Base-by-base conservation (phyloP, 176 grass and related monocot genomes). In the Stipa capillata region DNA sequence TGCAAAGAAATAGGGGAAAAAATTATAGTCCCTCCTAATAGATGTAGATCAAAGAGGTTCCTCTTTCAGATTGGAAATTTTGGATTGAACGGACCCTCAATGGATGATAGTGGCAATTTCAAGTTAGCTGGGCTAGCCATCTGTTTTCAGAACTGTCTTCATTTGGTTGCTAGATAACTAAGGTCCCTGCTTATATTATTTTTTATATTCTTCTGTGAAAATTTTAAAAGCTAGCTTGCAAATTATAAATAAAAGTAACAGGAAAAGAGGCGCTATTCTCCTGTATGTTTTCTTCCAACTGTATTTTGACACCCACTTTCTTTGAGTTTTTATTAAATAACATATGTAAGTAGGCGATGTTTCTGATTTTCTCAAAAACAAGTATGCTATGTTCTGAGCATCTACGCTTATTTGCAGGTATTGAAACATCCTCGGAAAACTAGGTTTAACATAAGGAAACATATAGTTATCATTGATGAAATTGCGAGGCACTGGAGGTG, bases 391-490 rank as follows among this genome's bases (percentile, higher is more conserved):
- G 1, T 27, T 53, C 44, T 82, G 43, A 72, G 18, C 9, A 54
- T 83, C 39, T 54, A 71, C 74, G 72, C 20, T 87, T 87, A 21
- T 35, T 47, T 87, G 44, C 64, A 87, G 85, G 50, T 51, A 31
- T 78, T 72, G 64, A 71, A 72, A 64, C 35, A 49, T 49, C 56
- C 10, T 21, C 21, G 15, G 73, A 83, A 72, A 63, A 82, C 64
- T 77, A 66, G 47, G 55, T 83, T 87, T 64, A 77, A 71, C 79
- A 54, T 45, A 77, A 77, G 79, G 55, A 87, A 82, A 56, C 85
- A 87, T 81, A 82, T 77, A 62, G 39, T 78, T 70, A 83, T 78
- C 9, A 28, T 87, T 64, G 79, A 87, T 71, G 73, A 70, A 77
- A 71, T 24, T 77, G 72, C 53, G 34, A 77, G 44, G 55, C 85